Conservation (phyloP, 305 asterid genomes). For the Ajuga reptans region DNA sequence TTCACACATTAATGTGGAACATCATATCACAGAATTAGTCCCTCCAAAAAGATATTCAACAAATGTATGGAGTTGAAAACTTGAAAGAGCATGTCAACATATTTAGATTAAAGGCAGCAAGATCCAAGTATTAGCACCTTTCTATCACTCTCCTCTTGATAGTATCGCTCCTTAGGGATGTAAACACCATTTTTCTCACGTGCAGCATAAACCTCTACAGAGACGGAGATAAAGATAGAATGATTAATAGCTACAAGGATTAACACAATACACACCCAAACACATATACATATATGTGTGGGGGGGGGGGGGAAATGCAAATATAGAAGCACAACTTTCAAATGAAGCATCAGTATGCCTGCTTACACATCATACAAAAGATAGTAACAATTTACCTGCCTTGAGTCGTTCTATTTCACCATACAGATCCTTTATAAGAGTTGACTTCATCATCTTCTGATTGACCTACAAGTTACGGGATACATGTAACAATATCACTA, state of each 20-base stretch:
- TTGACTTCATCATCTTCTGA: slow-evolving; percentile 75
- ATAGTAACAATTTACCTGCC: slow-evolving; percentile 40
- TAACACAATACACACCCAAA: too few species aligned
- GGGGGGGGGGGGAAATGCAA: not conserved
- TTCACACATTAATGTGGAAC: not conserved
- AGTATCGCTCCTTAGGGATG: slow-evolving; percentile 74
- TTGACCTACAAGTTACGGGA: slow-evolving; percentile 46
- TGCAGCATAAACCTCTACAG: slow-evolving; percentile 73
- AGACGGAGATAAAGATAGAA: too few species aligned
- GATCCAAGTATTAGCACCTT: slow-evolving; percentile 41
- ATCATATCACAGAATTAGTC: not conserved
- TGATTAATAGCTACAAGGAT: not conserved
- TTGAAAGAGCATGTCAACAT: not conserved
- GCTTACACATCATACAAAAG: not conserved
- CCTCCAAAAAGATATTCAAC: not conserved
- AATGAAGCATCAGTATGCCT: not conserved
- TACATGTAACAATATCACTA: not conserved
- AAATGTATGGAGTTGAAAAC: not conserved
- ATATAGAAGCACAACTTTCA: not conserved
- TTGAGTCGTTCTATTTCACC: slow-evolving; percentile 90
- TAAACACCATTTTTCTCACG: slow-evolving; percentile 84
- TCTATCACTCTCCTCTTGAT: slow-evolving; percentile 77
- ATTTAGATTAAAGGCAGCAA: not conserved
- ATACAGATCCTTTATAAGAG: slow-evolving; percentile 78
- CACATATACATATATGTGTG: not conserved